A percentile compares a stretch with the other conserved stretches of the same genome.
Evolutionary conservation across 306 rosid genomes (phyloP).

Genomic region (Ziziphus jujuba): DNA sequence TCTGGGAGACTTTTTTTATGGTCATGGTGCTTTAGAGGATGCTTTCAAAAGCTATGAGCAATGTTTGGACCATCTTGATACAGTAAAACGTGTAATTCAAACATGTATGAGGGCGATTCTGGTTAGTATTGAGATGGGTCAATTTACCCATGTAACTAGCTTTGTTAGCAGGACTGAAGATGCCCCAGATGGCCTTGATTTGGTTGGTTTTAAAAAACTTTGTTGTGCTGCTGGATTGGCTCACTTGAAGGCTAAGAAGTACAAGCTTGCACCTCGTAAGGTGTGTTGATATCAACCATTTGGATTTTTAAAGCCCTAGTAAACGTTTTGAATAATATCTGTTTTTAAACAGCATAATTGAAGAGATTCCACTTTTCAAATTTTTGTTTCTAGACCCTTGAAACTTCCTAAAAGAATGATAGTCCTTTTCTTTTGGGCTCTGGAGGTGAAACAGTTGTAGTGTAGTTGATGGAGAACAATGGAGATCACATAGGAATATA

Average conservation of each 20-base stretch:
- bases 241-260: slow-evolving; percentile 85
- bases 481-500: too few relatives aligned
- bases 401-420: too few relatives aligned
- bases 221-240: slow-evolving; percentile 97
- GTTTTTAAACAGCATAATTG: too few relatives aligned
- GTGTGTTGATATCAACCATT: slow-evolving; percentile 34
- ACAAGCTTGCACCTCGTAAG: slow-evolving; percentile 99
- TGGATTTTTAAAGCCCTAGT: background rate
- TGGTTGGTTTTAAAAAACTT: slow-evolving; percentile 57
- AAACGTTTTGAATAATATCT: background rate
- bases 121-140: slow-evolving; percentile 99
- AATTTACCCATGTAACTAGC: slow-evolving; percentile 88
- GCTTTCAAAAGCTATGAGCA: slow-evolving; percentile 91
- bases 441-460: too few relatives aligned
- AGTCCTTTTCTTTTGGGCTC: too few relatives aligned
- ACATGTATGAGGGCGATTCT: slow-evolving; percentile 93
- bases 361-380: too few relatives aligned
- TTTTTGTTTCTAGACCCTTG: too few relatives aligned
- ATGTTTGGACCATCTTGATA: slow-evolving; percentile 93
- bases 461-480: too few relatives aligned
- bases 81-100: slow-evolving; percentile 86
- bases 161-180: slow-evolving; percentile 90
- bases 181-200: slow-evolving; percentile 61
- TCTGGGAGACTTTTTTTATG: slow-evolving; percentile 90
- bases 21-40: slow-evolving; percentile 87